Evolutionary conservation across 2,329 filamentous ascomycete genomes (phyloP).

Genomic region (Penicillium sp.): DNA sequence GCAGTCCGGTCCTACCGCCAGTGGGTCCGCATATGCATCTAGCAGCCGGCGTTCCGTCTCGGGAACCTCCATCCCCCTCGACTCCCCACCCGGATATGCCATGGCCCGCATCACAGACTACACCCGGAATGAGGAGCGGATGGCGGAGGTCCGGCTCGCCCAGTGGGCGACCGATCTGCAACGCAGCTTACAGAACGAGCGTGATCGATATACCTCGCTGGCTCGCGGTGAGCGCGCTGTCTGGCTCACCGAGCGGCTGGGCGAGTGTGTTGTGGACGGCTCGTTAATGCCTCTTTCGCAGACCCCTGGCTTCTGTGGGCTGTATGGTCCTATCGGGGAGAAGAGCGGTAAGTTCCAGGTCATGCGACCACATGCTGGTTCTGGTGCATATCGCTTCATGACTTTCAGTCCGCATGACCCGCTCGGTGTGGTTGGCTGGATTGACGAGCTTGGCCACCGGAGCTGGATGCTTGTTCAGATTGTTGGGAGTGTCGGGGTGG

Average conservation of each 20-base stretch:
- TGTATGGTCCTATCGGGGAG: slow-evolving; percentile 25
- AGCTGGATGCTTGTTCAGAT: slow-evolving; percentile 71
- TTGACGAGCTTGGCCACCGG: slow-evolving; percentile 63
- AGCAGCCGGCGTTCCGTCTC: slow-evolving; percentile 12
- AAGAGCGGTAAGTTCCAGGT: slow-evolving; percentile 26
- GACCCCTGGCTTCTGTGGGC: slow-evolving; percentile 31
- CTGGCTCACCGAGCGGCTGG: slow-evolving; percentile 67
- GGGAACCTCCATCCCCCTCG: slow-evolving; percentile 29
- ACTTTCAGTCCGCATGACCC: slow-evolving; percentile 67
- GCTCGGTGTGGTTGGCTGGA: slow-evolving; percentile 71
- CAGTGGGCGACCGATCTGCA: slow-evolving; percentile 83
- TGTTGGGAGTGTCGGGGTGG: slow-evolving; percentile 68
- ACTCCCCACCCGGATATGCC: slow-evolving; percentile 51
- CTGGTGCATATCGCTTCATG: slow-evolving; percentile 33
- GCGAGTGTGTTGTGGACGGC: slow-evolving; percentile 67
- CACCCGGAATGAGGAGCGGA: slow-evolving; percentile 59
- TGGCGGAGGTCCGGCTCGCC: slow-evolving; percentile 69
- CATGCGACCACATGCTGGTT: slow-evolving; percentile 26
- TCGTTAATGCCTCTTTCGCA: slow-evolving; percentile 56
- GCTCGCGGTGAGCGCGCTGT: slow-evolving; percentile 63
- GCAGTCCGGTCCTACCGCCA: slow-evolving; percentile 8
- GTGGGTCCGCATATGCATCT: not conserved
- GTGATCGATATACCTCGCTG: slow-evolving; percentile 65
- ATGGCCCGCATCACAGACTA: slow-evolving; percentile 62
- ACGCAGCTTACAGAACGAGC: slow-evolving; percentile 70